Evolutionary conservation across 192 early-diverging fungal species (phyloP).

Genomic region (Allomyces macrogynus): DNA sequence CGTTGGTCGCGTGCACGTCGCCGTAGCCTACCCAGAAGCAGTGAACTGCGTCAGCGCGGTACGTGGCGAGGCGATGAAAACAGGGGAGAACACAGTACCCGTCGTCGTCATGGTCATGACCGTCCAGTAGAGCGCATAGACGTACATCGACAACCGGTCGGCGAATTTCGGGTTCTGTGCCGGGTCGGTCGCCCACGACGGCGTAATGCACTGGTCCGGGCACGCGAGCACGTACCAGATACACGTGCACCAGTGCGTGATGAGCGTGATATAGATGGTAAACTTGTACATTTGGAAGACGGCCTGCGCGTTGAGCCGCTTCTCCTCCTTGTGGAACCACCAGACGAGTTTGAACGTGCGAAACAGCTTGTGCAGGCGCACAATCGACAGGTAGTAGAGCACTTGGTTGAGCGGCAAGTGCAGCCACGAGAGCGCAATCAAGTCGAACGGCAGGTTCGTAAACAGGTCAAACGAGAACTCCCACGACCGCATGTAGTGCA

Average conservation of each 20-base stretch:
- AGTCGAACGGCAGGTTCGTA: conserved; percentile 20
- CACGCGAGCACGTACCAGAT: background rate
- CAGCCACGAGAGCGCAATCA: conserved; percentile 13
- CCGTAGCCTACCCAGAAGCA: conserved; percentile 11
- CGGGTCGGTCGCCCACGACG: background rate
- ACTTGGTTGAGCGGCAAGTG: background rate
- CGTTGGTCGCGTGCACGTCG: conserved; percentile 22
- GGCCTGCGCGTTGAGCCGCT: conserved; percentile 22
- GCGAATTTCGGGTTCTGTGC: background rate
- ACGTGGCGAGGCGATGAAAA: too few relatives aligned
- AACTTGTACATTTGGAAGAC: conserved; percentile 23
- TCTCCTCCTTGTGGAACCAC: conserved; percentile 19
- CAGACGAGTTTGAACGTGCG: conserved; percentile 15
- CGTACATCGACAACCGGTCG: conserved; percentile 10
- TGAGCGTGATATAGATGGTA: background rate
- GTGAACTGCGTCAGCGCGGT: too few relatives aligned
- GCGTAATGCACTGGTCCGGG: background rate
- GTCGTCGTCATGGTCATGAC: conserved; percentile 28
- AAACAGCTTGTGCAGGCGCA: conserved; percentile 20
- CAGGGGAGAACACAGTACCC: background rate
- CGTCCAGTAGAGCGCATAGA: conserved; percentile 21
- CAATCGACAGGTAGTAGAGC: conserved; percentile 7
- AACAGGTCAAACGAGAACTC: conserved; percentile 25
- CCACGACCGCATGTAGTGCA: conserved; percentile 17
- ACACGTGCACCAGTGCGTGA: conserved; percentile 1